phyloP scores from a whole-genome alignment of 75 land plant genomes.

The Chamaecyparis obtusa region DNA sequence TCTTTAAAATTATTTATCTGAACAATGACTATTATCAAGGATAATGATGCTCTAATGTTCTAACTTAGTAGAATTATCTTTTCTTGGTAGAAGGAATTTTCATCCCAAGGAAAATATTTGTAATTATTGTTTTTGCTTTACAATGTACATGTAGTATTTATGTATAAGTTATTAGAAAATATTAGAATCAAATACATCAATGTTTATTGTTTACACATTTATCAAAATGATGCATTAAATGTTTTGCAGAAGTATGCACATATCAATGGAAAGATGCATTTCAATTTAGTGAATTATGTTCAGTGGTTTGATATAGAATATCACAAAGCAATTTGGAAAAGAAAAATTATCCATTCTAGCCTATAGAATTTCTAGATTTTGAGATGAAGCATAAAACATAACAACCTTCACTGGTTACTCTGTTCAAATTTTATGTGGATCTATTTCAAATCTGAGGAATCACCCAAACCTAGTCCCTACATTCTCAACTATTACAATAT shows the following conservation, averaged over 20 bases:
- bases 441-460: neutral
- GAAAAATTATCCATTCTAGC: neutral
- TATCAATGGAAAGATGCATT: neutral
- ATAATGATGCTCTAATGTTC: too few relatives aligned
- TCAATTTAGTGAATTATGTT: neutral
- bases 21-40: too few relatives aligned
- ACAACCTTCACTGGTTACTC: neutral
- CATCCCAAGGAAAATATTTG: too few relatives aligned
- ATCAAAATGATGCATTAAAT: neutral
- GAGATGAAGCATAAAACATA: neutral
- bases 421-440: neutral
- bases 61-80: too few relatives aligned
- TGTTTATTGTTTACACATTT: neutral
- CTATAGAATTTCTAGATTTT: neutral
- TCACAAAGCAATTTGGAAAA: neutral
- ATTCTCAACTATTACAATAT: neutral
- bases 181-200: neutral
- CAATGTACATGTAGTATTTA: neutral
- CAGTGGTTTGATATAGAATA: neutral
- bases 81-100: too few relatives aligned
- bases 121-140: neutral
- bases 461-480: neutral
- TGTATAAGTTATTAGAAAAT: neutral
- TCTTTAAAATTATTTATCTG: too few relatives aligned
- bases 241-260: too few relatives aligned